Conservation (phyloP, 257 asterid genomes). For the Solanum habrochaites region DNA sequence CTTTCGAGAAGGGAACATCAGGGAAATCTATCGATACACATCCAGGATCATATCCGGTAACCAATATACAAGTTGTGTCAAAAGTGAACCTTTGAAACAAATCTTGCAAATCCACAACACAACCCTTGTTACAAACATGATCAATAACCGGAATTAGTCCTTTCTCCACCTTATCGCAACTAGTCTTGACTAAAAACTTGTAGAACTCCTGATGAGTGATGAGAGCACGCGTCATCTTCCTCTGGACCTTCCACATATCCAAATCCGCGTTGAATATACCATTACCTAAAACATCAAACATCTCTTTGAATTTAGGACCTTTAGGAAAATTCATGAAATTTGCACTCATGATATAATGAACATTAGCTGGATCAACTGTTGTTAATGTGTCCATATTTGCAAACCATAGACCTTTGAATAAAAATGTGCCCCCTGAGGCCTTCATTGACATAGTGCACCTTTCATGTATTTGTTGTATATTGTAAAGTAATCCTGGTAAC, state of each 20-base stretch:
- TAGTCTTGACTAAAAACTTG: conserved; percentile 18
- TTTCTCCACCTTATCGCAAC: conserved; percentile 21
- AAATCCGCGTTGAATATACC: conserved; percentile 52
- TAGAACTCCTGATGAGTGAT: conserved; percentile 23
- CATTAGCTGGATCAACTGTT: conserved; percentile 37
- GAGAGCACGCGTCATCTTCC: conserved; percentile 25
- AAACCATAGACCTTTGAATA: conserved; percentile 38
- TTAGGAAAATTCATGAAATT: conserved; percentile 40
- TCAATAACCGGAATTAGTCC: conserved; percentile 39
- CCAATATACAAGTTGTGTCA: conserved; percentile 33
- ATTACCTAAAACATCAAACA: conserved; percentile 40
- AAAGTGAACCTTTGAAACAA: conserved; percentile 42
- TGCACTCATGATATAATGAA: conserved; percentile 40
- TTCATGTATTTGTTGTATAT: conserved; percentile 26
- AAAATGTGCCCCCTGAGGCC: conserved; percentile 21
- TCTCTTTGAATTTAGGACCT: conserved; percentile 37
- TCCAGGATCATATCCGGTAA: conserved; percentile 43
- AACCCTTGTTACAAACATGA: neutral
- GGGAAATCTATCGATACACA: conserved; percentile 30
- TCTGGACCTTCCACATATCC: conserved; percentile 35
- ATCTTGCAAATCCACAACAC: conserved; percentile 35
- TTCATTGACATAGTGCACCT: conserved; percentile 8
- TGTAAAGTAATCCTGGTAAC: conserved; percentile 18
- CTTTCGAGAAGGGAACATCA: conserved; percentile 33
- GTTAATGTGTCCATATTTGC: conserved; percentile 36